These are phyloP conservation scores for Mycena polygramma DNA, from an alignment of 768 basidiomycete genomes.

Conservation along the genomic window DNA sequence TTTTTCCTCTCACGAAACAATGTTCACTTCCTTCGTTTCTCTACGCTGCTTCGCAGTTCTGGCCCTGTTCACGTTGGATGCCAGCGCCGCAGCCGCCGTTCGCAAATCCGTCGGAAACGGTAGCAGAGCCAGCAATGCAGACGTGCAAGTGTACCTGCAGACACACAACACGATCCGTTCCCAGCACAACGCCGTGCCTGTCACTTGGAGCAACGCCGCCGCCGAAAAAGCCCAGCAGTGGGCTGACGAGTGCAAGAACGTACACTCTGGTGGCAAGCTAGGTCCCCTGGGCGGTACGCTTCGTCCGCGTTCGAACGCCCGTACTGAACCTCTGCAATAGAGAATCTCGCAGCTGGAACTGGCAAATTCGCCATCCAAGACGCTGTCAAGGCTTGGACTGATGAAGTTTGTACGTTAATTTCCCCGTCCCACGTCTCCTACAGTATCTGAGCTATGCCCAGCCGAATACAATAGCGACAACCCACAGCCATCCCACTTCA, in stretches of 20 bases:
- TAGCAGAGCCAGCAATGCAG: constrained; percentile 52
- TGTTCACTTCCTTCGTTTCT: no score
- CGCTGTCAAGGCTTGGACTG: constrained; percentile 75
- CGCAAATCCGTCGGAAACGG: constrained; percentile 45
- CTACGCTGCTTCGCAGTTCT: no score
- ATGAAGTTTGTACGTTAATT: constrained; percentile 70
- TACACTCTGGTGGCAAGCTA: constrained; percentile 77
- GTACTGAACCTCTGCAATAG: constrained; percentile 61
- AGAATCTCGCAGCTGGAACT: no score
- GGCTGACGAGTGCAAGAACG: constrained; percentile 75
- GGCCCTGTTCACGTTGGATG: no score
- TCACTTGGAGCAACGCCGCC: constrained; percentile 75
- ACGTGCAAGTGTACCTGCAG: constrained; percentile 66
- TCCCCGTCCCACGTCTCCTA: neutral
- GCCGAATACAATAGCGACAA: constrained; percentile 69
- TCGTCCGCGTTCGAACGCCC: constrained; percentile 56
- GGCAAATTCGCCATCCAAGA: constrained; percentile 52
- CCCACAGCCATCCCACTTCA: constrained; percentile 76
- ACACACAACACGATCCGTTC: constrained; percentile 75
- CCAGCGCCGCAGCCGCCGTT: no score
- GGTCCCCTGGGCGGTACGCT: constrained; percentile 74
- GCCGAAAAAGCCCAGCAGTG: constrained; percentile 77
- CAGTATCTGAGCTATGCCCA: constrained; percentile 40
- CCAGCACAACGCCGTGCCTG: constrained; percentile 70
- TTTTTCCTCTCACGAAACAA: no score